Evolutionary conservation across 768 basidiomycete species (phyloP).

Genomic region (Butyriboletus loyo): DNA sequence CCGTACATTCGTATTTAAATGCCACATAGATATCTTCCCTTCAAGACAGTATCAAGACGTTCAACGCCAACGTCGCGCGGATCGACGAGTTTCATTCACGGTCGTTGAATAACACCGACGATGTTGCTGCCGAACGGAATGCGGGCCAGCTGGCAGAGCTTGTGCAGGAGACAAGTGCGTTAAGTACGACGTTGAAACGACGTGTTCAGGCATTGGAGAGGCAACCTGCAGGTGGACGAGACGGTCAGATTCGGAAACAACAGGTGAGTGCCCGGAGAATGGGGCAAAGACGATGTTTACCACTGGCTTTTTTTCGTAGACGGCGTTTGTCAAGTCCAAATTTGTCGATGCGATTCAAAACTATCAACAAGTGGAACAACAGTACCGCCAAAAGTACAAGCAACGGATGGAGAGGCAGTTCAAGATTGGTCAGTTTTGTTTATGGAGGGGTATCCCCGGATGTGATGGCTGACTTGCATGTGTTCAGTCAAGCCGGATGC

Average conservation of each 20-base stretch:
- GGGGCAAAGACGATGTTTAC: slow-evolving; percentile 13
- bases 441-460: too few relatives aligned
- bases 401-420: slow-evolving; percentile 83
- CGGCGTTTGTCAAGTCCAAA: slow-evolving; percentile 63
- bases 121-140: slow-evolving; percentile 58
- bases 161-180: slow-evolving; percentile 65
- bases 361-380: slow-evolving; percentile 80
- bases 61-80: slow-evolving; percentile 65
- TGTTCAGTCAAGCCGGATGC: slow-evolving; percentile 86
- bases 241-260: slow-evolving; percentile 72
- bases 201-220: slow-evolving; percentile 70
- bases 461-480: background rate
- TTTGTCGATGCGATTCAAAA: slow-evolving; percentile 85
- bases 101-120: slow-evolving; percentile 74
- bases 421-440: slow-evolving; percentile 62
- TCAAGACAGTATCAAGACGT: slow-evolving; percentile 65
- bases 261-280: slow-evolving; percentile 45
- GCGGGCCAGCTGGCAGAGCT: slow-evolving; percentile 64
- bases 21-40: slow-evolving; percentile 64
- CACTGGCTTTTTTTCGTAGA: slow-evolving; percentile 35
- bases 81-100: slow-evolving; percentile 74
- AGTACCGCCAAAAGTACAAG: slow-evolving; percentile 74
- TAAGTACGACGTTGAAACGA: slow-evolving; percentile 67
- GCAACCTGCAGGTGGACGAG: slow-evolving; percentile 59
- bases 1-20: background rate